Evolutionary conservation across 495 filamentous ascomycete species (phyloP), one percentile per base, ranked within the genome.

Genomic region (Xylaria intraflava): DNA sequence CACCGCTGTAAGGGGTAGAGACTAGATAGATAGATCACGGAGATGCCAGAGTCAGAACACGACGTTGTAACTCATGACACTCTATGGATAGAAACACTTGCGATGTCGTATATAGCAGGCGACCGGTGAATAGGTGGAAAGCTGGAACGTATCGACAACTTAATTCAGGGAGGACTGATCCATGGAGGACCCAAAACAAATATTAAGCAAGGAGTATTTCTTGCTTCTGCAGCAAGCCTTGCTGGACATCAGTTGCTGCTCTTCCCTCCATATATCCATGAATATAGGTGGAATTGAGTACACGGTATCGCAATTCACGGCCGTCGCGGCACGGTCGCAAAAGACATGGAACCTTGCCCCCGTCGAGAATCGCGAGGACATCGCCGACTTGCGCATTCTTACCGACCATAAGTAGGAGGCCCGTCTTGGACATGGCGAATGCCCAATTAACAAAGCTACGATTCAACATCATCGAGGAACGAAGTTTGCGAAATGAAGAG

Each of bases 191-290:
- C 10, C 8, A 11, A 33, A 33, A 11, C 8, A 6, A 33, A 6
- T 46, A 1, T 30, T 31, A 30, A 41, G 38, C 47, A 10, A 41
- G 47, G 29, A 49, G 35, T 4, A 49, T 39, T 9, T 41, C 12
- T 20, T 40, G 35, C 14, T 14, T 24, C 24, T 40, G 17, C 12
- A 49, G n/a, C 31, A 33, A 35, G 19, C 47, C 47, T 22, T 40
- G 5, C 16, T 41, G 33, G 0, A 49, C 22, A 4, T 27, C 33
- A 27, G 14, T n/a, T 10, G 47, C 35, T 6, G 33, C 54, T 35
- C 55, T 40, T 12, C 54, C 54, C 44, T 61, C 55, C 55, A 61
- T 58, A 46, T 54, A 58, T 6, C 55, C 55, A 23, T 61, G 55
- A 14, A 58, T 45, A 42, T 61, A 61, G 11, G 26, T 39, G n/a